phyloP scores from a whole-genome alignment of 202 grass and related monocot genomes.

The Dendrocalamus latiflorus region DNA sequence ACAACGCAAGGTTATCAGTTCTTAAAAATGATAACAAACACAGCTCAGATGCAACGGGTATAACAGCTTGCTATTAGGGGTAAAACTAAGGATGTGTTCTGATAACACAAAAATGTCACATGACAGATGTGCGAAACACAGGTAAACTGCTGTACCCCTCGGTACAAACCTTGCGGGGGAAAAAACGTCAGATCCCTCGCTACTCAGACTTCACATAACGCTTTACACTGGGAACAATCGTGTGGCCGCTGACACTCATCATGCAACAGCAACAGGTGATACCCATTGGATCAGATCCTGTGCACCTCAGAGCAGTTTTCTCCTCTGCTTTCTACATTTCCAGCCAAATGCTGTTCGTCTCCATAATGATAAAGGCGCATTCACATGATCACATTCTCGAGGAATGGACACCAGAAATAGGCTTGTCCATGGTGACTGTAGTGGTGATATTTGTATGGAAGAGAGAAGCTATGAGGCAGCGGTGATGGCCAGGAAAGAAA shows the following conservation, averaged over 20 bases:
- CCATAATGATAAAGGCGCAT: background rate
- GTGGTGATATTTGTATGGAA: constrained; percentile 21
- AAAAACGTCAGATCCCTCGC: constrained; percentile 36
- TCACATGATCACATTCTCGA: constrained; percentile 25
- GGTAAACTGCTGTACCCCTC: constrained; percentile 22
- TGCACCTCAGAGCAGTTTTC: constrained; percentile 13
- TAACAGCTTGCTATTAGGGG: background rate
- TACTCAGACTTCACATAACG: constrained; percentile 26
- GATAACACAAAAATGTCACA: constrained; percentile 36
- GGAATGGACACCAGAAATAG: constrained; percentile 31
- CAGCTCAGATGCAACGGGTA: background rate
- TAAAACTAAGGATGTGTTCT: constrained; percentile 21
- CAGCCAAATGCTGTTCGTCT: background rate
- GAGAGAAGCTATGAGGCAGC: constrained; percentile 19
- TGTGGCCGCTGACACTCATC: constrained; percentile 7
- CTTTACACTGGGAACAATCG: constrained; percentile 18
- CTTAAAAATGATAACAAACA: background rate
- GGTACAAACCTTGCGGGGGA: constrained; percentile 14
- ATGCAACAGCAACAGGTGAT: constrained; percentile 27
- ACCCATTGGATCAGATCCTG: background rate
- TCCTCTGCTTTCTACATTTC: constrained; percentile 9
- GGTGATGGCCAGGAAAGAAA: constrained; percentile 15
- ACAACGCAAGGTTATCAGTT: background rate
- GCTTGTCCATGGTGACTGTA: background rate
- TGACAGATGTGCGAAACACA: constrained; percentile 22